Percentiles rank a stretch among this genome's conserved stretches.
phyloP scores from a whole-genome alignment of 306 rosid genomes.

The Begonia loranthoides region DNA sequence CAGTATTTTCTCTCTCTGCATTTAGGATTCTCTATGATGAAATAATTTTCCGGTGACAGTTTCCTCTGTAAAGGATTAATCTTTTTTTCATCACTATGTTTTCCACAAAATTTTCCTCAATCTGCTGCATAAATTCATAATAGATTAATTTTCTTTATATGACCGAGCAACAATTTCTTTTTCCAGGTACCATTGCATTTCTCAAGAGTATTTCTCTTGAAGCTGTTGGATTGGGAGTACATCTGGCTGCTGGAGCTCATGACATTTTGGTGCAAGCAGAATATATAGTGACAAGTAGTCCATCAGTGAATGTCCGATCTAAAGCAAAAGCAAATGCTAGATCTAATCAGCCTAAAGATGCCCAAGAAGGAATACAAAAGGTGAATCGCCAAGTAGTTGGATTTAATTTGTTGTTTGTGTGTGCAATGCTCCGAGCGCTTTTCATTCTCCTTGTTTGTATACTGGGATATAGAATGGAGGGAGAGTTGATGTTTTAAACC shows the following conservation, averaged over 20 bases:
- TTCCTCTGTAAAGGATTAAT: no score
- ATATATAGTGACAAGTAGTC: conserved; percentile 44
- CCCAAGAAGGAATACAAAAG: conserved; percentile 90
- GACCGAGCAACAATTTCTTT: neutral
- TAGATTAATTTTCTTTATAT: no score
- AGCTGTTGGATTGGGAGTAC: conserved; percentile 96
- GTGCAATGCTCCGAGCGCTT: neutral
- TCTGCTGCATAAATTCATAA: no score
- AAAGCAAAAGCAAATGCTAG: conserved; percentile 39
- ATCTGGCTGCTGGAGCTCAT: conserved; percentile 92
- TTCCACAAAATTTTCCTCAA: no score
- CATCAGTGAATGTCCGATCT: conserved; percentile 36
- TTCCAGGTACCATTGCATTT: conserved; percentile 79
- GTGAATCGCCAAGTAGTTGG: conserved; percentile 21
- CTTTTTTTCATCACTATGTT: no score
- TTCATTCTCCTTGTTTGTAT: no score
- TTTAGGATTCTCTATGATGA: no score
- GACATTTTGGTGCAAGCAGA: conserved; percentile 83
- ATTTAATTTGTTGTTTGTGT: conserved; percentile 2
- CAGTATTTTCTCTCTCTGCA: no score
- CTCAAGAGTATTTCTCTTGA: conserved; percentile 92
- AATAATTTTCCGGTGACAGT: no score
- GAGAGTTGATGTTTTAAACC: neutral
- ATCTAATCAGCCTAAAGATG: conserved; percentile 90
- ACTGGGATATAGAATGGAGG: no score